phyloP scores from a whole-genome alignment of 768 basidiomycete genomes.

The Sarcomyxa edulis region DNA sequence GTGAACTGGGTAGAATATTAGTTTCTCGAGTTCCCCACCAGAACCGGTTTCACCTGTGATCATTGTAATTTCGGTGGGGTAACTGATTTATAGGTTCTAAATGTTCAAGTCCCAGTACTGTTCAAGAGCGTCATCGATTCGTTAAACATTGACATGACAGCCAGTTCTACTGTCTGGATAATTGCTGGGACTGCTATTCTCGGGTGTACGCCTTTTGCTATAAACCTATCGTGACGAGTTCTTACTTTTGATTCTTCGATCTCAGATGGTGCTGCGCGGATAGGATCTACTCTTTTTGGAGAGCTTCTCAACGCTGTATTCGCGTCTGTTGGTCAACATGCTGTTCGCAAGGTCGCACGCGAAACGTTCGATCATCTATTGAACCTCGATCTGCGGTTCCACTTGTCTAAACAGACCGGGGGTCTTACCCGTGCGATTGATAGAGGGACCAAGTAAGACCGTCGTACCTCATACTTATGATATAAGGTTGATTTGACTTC shows the following conservation, averaged over 20 bases:
- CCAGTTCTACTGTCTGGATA: constrained; percentile 79
- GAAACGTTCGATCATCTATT: constrained; percentile 94
- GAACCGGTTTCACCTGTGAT: no score
- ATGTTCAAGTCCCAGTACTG: constrained; percentile 96
- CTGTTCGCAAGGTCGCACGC: constrained; percentile 91
- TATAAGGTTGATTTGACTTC: neutral
- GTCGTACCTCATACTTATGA: constrained; percentile 4
- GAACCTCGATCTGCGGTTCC: constrained; percentile 87
- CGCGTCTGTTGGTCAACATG: constrained; percentile 91
- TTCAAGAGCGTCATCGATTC: constrained; percentile 92
- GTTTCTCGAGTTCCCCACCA: no score
- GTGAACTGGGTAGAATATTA: no score
- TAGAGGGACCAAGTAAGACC: constrained; percentile 86
- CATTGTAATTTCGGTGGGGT: no score
- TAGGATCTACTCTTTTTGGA: constrained; percentile 84
- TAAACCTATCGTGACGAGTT: constrained; percentile 1
- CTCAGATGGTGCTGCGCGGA: constrained; percentile 86
- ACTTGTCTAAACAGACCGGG: constrained; percentile 90
- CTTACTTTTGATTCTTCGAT: no score
- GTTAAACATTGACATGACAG: constrained; percentile 77
- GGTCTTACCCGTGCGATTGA: constrained; percentile 96
- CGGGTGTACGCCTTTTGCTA: constrained; percentile 64
- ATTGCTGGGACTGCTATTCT: constrained; percentile 86
- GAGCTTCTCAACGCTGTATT: constrained; percentile 96
- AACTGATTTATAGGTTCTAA: constrained; percentile 68